Evolutionary conservation across 202 grass and related monocot species (phyloP).

Genomic region (Setaria viridis): DNA sequence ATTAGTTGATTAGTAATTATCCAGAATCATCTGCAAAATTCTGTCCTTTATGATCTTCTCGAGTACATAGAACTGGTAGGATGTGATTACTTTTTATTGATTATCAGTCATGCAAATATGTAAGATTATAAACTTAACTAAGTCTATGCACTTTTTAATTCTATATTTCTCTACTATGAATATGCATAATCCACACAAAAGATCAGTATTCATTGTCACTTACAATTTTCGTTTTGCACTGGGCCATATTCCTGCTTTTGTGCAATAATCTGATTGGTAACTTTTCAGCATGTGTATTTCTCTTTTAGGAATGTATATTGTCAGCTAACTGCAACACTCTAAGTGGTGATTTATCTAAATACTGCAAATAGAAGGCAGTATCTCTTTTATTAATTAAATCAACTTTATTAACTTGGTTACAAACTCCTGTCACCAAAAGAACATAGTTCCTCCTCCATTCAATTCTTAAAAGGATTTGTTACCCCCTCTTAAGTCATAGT

Average conservation of each 20-base stretch:
- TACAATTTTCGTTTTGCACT: not conserved
- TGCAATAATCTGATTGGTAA: not conserved
- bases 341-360: constrained; percentile 12
- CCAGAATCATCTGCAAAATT: not conserved
- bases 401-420: constrained; percentile 10
- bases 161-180: not conserved
- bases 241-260: not conserved
- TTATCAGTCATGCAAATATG: not conserved
- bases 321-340: not conserved
- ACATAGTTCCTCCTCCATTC: not conserved
- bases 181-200: not conserved
- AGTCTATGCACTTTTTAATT: not conserved
- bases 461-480: not conserved
- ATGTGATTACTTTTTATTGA: not conserved
- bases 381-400: not conserved
- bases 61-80: not conserved
- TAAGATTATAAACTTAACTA: not conserved
- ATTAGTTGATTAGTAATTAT: not conserved
- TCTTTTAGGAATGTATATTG: not conserved
- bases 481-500: not conserved
- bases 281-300: not conserved
- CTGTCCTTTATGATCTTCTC: constrained; percentile 12
- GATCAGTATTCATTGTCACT: not conserved
- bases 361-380: not conserved
- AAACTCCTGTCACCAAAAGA: not conserved